Percentiles rank a stretch among this genome's conserved stretches.
phyloP scores from a whole-genome alignment of 345 rosid genomes.

The Arabidopsis thaliana region DNA sequence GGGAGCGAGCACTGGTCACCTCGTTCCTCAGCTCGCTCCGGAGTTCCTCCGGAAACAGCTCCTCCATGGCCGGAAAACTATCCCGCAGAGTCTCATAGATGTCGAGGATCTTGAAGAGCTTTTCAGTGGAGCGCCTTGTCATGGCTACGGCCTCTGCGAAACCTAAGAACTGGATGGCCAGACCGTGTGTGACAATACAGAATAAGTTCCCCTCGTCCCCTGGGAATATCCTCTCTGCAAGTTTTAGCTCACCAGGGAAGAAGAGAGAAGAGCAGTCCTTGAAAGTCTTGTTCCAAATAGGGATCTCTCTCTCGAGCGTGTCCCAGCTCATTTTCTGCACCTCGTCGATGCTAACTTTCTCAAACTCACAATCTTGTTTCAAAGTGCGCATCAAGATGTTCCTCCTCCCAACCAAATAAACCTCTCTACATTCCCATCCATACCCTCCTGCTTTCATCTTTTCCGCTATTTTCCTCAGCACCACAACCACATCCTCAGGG shows the following conservation, averaged over 20 bases:
- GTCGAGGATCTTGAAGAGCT: slow-evolving; percentile 82
- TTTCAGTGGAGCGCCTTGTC: slow-evolving; percentile 72
- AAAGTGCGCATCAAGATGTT: slow-evolving; percentile 59
- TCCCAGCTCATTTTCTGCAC: slow-evolving; percentile 86
- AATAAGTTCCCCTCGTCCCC: slow-evolving; percentile 52
- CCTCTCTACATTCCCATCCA: slow-evolving; percentile 75
- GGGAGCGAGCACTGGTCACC: slow-evolving; percentile 52
- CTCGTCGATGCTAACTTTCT: slow-evolving; percentile 80
- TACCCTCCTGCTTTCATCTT: slow-evolving; percentile 70
- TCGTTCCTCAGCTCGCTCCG: slow-evolving; percentile 60
- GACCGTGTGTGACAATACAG: slow-evolving; percentile 55
- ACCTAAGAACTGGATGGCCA: slow-evolving; percentile 69
- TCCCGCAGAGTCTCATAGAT: slow-evolving; percentile 77
- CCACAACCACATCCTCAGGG: slow-evolving; percentile 48
- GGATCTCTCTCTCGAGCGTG: slow-evolving; percentile 70
- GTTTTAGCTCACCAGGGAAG: slow-evolving; percentile 65
- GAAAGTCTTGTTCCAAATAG: slow-evolving; percentile 68
- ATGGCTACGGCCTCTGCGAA: slow-evolving; percentile 80
- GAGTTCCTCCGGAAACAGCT: slow-evolving; percentile 52
- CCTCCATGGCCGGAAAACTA: slow-evolving; percentile 48
- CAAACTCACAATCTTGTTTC: slow-evolving; percentile 59
- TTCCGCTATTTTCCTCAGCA: slow-evolving; percentile 61
- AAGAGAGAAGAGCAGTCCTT: slow-evolving; percentile 57
- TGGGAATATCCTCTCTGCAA: slow-evolving; percentile 56
- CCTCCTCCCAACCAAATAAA: slow-evolving; percentile 61